Evolutionary conservation across 2,329 filamentous ascomycete genomes (phyloP).

Genomic region (Monilinia fructigena): DNA sequence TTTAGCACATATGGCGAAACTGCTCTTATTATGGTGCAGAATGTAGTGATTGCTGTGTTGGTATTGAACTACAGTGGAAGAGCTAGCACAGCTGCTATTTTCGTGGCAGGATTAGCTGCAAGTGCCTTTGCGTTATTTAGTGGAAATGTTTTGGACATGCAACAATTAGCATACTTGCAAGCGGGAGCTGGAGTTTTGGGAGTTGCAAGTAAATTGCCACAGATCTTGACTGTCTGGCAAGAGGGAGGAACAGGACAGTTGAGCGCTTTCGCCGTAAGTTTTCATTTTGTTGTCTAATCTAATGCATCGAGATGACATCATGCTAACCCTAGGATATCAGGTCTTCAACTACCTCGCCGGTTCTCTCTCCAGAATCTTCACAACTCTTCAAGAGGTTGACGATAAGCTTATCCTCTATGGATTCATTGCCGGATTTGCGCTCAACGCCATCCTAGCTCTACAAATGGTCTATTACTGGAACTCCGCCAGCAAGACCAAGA

Average conservation of each 20-base stretch:
- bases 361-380: constrained; percentile 93
- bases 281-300: constrained; percentile 7
- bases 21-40: constrained; percentile 86
- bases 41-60: constrained; percentile 82
- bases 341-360: constrained; percentile 98
- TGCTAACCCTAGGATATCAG: constrained; percentile 47
- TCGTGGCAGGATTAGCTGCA: constrained; percentile 73
- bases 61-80: constrained; percentile 81
- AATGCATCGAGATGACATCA: background rate
- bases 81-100: constrained; percentile 65
- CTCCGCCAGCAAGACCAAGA: constrained; percentile 42
- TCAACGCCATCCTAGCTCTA: constrained; percentile 80
- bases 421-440: constrained; percentile 84
- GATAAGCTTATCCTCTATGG: constrained; percentile 95
- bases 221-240: constrained; percentile 82
- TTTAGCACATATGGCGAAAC: constrained; percentile 98
- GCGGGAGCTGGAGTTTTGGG: constrained; percentile 79
- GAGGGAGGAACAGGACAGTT: constrained; percentile 91
- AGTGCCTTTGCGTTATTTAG: constrained; percentile 69
- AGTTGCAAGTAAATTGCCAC: constrained; percentile 88
- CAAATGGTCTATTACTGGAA: constrained; percentile 99
- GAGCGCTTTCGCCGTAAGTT: constrained; percentile 86
- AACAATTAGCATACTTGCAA: constrained; percentile 61
- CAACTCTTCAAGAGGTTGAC: constrained; percentile 94
- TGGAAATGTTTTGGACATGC: constrained; percentile 60